Evolutionary conservation across 2,329 filamentous ascomycete genomes (phyloP).

Genomic region (Fusarium kyushuense): DNA sequence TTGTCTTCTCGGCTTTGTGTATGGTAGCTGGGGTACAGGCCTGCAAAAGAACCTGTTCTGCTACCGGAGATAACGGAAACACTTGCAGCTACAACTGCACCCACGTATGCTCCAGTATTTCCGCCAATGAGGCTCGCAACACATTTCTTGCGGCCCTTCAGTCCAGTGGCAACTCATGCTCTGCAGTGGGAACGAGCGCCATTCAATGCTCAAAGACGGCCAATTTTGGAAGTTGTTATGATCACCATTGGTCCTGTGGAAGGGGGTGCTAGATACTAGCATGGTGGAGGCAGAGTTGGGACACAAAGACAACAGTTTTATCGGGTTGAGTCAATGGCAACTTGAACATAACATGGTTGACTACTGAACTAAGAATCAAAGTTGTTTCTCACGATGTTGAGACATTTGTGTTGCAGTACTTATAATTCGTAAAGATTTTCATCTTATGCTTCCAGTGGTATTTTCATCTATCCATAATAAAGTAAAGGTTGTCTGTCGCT

Average conservation of each 20-base stretch:
- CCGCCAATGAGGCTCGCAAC: constrained; percentile 11
- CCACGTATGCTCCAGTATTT: constrained; percentile 1
- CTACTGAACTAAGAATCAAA: too few relatives aligned
- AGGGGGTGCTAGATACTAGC: background rate
- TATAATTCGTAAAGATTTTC: too few relatives aligned
- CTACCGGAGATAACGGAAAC: background rate
- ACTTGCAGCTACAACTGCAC: constrained; percentile 10
- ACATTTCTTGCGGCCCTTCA: constrained; percentile 9
- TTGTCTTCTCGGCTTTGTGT: background rate
- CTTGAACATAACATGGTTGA: too few relatives aligned
- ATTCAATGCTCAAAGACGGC: constrained; percentile 9
- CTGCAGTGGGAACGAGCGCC: constrained; percentile 4
- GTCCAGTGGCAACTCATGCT: constrained; percentile 1
- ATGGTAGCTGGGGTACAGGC: background rate
- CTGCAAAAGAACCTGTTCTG: constrained; percentile 11
- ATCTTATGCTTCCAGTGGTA: too few relatives aligned
- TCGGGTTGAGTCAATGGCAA: too few relatives aligned
- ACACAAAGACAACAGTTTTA: background rate
- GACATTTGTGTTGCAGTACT: too few relatives aligned
- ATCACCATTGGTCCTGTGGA: constrained; percentile 12
- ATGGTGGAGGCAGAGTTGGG: background rate
- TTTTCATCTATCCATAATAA: too few relatives aligned
- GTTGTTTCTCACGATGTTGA: too few relatives aligned
- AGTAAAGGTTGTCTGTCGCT: too few relatives aligned
- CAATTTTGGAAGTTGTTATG: constrained; percentile 17